Percentiles rank a stretch among this genome's conserved stretches.
phyloP scores from a whole-genome alignment of 2,329 filamentous ascomycete genomes.

The Triangularia verruculosa region DNA sequence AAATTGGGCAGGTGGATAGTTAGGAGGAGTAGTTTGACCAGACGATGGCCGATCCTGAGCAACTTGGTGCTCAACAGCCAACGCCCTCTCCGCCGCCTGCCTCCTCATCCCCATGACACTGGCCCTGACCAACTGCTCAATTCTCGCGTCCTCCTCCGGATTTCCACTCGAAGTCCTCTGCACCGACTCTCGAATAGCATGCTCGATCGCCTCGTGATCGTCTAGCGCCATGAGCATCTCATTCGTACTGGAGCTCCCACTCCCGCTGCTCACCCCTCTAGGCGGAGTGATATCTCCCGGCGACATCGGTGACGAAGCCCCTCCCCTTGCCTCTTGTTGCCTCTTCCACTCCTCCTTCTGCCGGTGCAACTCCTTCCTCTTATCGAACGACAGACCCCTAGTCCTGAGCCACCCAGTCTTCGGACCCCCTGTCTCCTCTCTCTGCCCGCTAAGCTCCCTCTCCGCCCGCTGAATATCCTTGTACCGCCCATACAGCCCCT shows the following conservation, averaged over 20 bases:
- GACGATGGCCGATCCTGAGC: not conserved
- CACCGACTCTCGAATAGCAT: constrained; percentile 68
- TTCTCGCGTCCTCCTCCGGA: constrained; percentile 62
- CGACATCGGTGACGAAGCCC: constrained; percentile 10
- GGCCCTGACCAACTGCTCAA: constrained; percentile 72
- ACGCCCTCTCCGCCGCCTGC: constrained; percentile 26
- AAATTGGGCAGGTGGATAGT: not conserved
- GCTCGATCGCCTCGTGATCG: constrained; percentile 63
- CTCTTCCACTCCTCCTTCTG: constrained; percentile 39
- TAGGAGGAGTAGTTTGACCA: not conserved
- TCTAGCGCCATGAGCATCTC: not conserved
- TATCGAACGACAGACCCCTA: constrained; percentile 47
- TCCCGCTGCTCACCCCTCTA: not conserved
- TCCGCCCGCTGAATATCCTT: constrained; percentile 40
- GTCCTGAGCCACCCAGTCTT: constrained; percentile 49
- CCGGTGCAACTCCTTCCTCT: constrained; percentile 42
- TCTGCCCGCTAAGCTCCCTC: constrained; percentile 25
- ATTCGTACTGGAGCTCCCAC: constrained; percentile 16
- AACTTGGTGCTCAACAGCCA: constrained; percentile 16
- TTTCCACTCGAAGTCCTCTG: constrained; percentile 68
- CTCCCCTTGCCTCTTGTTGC: constrained; percentile 29
- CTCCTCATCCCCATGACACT: constrained; percentile 58
- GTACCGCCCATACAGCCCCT: constrained; percentile 55
- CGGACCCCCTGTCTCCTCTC: constrained; percentile 20
- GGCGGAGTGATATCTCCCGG: not conserved